Evolutionary conservation across 371 early-diverging fungal species (phyloP).

Genomic region (Cokeromyces recurvatus): DNA sequence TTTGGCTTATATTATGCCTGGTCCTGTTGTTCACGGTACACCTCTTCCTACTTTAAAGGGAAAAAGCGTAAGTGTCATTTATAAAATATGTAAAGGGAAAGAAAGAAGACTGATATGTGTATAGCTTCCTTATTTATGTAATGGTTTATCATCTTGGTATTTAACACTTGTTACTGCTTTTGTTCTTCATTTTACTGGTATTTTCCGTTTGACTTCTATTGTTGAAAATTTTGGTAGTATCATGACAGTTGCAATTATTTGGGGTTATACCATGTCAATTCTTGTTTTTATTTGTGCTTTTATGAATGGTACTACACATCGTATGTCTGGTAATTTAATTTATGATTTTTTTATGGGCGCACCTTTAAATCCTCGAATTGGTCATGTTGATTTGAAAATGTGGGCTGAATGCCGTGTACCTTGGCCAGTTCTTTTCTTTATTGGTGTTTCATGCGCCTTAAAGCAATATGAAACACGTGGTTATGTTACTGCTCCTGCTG

Average conservation of each 20-base stretch:
- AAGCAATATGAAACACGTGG: slow-evolving; percentile 68
- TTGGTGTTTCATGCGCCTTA: slow-evolving; percentile 57
- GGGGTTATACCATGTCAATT: slow-evolving; percentile 50
- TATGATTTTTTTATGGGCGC: slow-evolving; percentile 82
- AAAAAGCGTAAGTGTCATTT: slow-evolving; percentile 35
- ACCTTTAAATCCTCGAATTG: slow-evolving; percentile 72
- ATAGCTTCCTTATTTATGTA: slow-evolving; percentile 59
- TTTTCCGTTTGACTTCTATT: slow-evolving; percentile 50
- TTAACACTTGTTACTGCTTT: slow-evolving; percentile 38
- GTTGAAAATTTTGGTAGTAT: slow-evolving; percentile 61
- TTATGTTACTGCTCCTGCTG: slow-evolving; percentile 62
- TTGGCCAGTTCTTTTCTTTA: slow-evolving; percentile 71
- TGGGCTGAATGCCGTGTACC: slow-evolving; percentile 80
- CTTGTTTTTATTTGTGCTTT: slow-evolving; percentile 35
- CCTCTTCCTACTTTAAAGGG: slow-evolving; percentile 65
- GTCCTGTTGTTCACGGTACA: slow-evolving; percentile 63
- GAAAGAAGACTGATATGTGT: too few relatives aligned
- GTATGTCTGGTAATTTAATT: slow-evolving; percentile 70
- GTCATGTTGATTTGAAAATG: slow-evolving; percentile 78
- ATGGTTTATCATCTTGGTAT: slow-evolving; percentile 56
- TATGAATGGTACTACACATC: slow-evolving; percentile 40
- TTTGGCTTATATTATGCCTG: slow-evolving; percentile 64
- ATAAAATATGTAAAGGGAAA: background rate
- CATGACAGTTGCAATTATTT: slow-evolving; percentile 55
- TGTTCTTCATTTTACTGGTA: slow-evolving; percentile 44